Conservation (phyloP, 2,329 filamentous ascomycete species). For the Penicillium thymicola region DNA sequence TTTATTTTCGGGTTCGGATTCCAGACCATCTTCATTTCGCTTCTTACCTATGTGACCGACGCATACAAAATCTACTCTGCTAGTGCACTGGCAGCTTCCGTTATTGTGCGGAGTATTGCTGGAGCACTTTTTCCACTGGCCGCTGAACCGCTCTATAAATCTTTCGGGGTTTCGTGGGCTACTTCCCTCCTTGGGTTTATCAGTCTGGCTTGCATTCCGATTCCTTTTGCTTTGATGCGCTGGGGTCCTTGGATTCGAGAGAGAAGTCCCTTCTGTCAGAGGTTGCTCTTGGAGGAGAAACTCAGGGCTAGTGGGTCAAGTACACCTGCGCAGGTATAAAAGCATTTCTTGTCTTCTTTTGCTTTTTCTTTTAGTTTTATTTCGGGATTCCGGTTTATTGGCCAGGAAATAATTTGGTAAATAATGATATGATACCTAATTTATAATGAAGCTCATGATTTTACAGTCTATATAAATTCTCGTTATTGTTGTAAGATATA, state of each 20-base stretch:
- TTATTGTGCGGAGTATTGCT: slow-evolving; percentile 49
- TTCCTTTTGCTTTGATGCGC: slow-evolving; percentile 40
- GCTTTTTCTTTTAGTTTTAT: neutral
- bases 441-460: neutral
- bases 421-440: neutral
- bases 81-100: slow-evolving; percentile 53
- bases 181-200: slow-evolving; percentile 42
- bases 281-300: slow-evolving; percentile 24
- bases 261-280: slow-evolving; percentile 32
- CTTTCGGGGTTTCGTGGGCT: slow-evolving; percentile 42
- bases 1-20: slow-evolving; percentile 62
- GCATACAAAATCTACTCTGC: slow-evolving; percentile 66
- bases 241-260: slow-evolving; percentile 28
- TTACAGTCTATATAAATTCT: neutral
- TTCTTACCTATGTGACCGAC: slow-evolving; percentile 64
- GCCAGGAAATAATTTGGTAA: neutral
- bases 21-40: slow-evolving; percentile 61
- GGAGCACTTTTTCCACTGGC: slow-evolving; percentile 57
- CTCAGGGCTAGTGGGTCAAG: slow-evolving; percentile 12
- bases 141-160: slow-evolving; percentile 37
- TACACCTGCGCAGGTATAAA: slow-evolving; percentile 15
- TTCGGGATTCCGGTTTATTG: neutral
- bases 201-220: slow-evolving; percentile 37
- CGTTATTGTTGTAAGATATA: neutral
- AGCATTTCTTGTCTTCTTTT: neutral